These are phyloP conservation scores for Vaccinium macrocarpon DNA, from an alignment of 148 eudicot species.

Conservation along the genomic window DNA sequence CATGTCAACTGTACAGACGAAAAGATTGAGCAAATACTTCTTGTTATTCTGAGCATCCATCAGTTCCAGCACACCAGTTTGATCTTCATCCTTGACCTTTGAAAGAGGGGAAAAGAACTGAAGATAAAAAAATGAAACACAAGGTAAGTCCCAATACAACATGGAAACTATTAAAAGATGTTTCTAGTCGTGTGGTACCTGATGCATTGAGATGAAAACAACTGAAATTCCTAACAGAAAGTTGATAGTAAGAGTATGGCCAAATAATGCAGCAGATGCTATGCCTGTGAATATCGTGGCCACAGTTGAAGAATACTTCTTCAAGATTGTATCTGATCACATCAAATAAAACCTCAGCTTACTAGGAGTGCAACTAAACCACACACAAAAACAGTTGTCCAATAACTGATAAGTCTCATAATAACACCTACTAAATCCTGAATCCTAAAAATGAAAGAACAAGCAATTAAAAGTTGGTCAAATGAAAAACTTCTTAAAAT, in stretches of 20 bases:
- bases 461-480: background rate
- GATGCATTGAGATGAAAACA: constrained; percentile 99
- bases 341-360: constrained; percentile 4
- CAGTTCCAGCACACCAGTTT: constrained; percentile 52
- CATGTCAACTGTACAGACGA: background rate
- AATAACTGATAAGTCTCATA: background rate
- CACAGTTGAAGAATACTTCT: constrained; percentile 93
- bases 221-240: constrained; percentile 87
- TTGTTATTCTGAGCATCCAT: constrained; percentile 45
- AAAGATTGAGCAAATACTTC: constrained; percentile 39
- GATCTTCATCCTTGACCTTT: constrained; percentile 75
- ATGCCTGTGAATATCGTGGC: constrained; percentile 94
- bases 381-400: background rate
- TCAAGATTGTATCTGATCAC: constrained; percentile 77
- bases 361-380: background rate
- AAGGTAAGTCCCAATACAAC: constrained; percentile 24
- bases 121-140: constrained; percentile 20
- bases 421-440: background rate
- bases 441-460: background rate
- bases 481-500: background rate
- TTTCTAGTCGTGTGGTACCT: constrained; percentile 47
- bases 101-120: constrained; percentile 98
- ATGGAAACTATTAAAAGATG: background rate
- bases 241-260: constrained; percentile 85
- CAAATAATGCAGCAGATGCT: constrained; percentile 90